Evolutionary conservation across 345 rosid species (phyloP).

Genomic region (Streptanthus diversifolius): DNA sequence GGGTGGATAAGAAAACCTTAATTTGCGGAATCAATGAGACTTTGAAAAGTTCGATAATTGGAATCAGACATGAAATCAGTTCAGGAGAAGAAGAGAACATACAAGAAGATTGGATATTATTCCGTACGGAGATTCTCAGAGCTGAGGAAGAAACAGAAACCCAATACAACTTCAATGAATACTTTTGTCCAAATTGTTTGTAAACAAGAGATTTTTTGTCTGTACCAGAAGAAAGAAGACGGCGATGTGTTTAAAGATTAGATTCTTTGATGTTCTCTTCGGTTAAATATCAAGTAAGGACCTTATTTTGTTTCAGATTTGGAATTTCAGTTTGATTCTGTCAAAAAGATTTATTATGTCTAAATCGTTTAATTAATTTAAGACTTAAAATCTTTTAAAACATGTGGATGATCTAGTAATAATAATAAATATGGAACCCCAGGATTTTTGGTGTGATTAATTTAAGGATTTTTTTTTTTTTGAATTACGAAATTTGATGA

Average conservation of each 20-base stretch:
- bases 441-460: too few relatives aligned
- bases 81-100: neutral
- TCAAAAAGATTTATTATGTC: neutral
- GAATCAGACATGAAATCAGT: neutral
- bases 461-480: too few relatives aligned
- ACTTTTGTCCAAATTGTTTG: neutral
- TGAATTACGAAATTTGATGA: too few relatives aligned
- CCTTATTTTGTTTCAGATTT: neutral
- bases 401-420: too few relatives aligned
- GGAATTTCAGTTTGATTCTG: neutral
- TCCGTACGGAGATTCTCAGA: neutral
- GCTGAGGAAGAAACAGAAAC: neutral
- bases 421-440: too few relatives aligned
- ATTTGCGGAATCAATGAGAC: neutral
- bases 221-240: constrained; percentile 11
- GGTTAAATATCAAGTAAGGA: neutral
- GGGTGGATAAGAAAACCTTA: neutral
- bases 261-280: constrained; percentile 9
- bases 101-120: neutral
- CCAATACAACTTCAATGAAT: neutral
- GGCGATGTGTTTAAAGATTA: neutral
- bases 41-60: neutral
- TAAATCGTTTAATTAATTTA: neutral
- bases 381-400: too few relatives aligned
- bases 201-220: neutral